Conservation (phyloP, 805 yeast genomes). For the Zygosaccharomyces pseudorouxii region DNA sequence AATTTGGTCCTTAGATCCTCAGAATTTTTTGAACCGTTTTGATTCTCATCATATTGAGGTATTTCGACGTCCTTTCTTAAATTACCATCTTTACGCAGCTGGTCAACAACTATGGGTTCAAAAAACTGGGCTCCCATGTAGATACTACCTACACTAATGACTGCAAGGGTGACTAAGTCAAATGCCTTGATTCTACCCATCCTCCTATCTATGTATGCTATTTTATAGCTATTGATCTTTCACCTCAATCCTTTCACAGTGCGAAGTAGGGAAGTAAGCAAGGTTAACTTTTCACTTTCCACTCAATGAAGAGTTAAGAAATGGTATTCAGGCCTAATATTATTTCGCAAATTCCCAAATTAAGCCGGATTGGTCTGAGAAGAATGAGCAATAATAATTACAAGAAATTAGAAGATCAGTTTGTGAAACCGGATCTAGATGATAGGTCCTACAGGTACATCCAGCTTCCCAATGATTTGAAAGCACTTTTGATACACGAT, state of each 20-base stretch:
- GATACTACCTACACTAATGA: conserved; percentile 39
- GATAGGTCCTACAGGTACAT: conserved; percentile 71
- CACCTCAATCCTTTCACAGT: neutral
- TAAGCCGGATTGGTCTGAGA: neutral
- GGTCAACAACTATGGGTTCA: conserved; percentile 68
- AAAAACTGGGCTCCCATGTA: conserved; percentile 57
- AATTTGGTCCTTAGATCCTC: conserved; percentile 19
- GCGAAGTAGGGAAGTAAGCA: conserved; percentile 1
- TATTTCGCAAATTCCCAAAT: neutral
- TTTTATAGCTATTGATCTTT: neutral
- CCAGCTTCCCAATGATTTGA: conserved; percentile 51
- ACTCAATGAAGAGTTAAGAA: neutral
- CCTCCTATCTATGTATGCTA: neutral
- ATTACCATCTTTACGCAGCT: conserved; percentile 58
- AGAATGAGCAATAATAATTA: conserved; percentile 11
- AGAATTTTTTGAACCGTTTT: conserved; percentile 37
- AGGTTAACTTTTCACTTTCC: conserved; percentile 1
- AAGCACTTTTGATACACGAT: conserved; percentile 62
- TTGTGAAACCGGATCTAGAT: conserved; percentile 50
- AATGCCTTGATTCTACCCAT: conserved; percentile 33
- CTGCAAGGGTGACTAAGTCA: conserved; percentile 25
- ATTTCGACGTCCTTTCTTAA: conserved; percentile 56
- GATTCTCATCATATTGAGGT: conserved; percentile 45
- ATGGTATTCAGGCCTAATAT: neutral
- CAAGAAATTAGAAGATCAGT: conserved; percentile 20